phyloP scores from a whole-genome alignment of 2,329 filamentous ascomycete genomes.

The Tolypocladium tropicale region DNA sequence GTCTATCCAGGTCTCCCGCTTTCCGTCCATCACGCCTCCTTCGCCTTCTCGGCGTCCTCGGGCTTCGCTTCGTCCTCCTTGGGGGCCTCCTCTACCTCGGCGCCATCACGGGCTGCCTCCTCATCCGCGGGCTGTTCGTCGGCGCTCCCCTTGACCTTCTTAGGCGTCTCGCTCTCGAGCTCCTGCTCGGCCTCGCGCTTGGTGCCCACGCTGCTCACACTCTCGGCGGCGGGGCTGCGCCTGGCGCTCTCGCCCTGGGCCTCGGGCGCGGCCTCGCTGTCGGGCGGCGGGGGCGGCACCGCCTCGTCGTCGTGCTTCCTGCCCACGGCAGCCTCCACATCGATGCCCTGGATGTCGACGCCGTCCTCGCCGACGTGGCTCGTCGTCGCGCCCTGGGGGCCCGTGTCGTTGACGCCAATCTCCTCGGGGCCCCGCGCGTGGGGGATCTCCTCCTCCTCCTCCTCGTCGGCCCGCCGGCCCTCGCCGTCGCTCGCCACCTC shows the following conservation, averaged over 20 bases:
- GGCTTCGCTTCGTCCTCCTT: neutral
- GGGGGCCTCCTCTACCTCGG: neutral
- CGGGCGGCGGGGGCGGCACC: constrained; percentile 1
- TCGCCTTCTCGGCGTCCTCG: neutral
- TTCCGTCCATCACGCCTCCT: neutral
- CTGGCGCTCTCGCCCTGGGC: too few relatives aligned
- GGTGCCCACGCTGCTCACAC: constrained; percentile 21
- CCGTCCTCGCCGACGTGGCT: constrained; percentile 27
- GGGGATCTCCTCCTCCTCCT: constrained; percentile 55
- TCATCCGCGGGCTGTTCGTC: neutral
- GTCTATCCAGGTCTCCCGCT: neutral
- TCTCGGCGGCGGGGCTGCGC: constrained; percentile 16
- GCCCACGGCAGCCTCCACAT: constrained; percentile 52
- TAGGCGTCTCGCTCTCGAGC: constrained; percentile 27
- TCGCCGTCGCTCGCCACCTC: constrained; percentile 10
- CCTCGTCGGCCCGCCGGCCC: constrained; percentile 28
- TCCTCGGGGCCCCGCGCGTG: constrained; percentile 78
- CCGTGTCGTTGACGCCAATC: constrained; percentile 79
- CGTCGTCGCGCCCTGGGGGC: constrained; percentile 49
- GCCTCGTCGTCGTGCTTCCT: constrained; percentile 28
- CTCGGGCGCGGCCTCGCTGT: constrained; percentile 14
- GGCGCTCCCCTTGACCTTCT: constrained; percentile 38
- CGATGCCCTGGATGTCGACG: constrained; percentile 43
- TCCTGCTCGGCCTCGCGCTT: constrained; percentile 48
- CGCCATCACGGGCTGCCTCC: neutral